Percentiles rank a stretch among this genome's conserved stretches.
Evolutionary conservation across 2,329 filamentous ascomycete species (phyloP).

Genomic region (Xylaria sp.): DNA sequence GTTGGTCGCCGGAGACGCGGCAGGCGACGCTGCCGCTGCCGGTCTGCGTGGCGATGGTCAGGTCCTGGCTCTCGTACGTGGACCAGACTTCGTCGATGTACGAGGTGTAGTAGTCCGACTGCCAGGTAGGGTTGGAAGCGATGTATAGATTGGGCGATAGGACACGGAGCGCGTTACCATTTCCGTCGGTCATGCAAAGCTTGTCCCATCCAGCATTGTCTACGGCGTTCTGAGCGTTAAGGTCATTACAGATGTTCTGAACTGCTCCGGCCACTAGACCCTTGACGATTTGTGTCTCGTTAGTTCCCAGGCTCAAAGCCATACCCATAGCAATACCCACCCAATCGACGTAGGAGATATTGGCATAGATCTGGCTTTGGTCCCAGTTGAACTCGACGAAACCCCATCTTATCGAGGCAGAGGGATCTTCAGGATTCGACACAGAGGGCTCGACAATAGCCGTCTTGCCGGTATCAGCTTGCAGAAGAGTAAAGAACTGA

Average conservation of each 20-base stretch:
- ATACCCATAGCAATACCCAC: slow-evolving; percentile 64
- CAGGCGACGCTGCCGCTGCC: slow-evolving; percentile 55
- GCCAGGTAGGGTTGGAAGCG: slow-evolving; percentile 50
- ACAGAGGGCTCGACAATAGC: slow-evolving; percentile 62
- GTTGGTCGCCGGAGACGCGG: slow-evolving; percentile 50
- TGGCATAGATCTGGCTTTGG: slow-evolving; percentile 56
- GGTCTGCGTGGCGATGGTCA: slow-evolving; percentile 59
- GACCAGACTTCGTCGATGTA: slow-evolving; percentile 62
- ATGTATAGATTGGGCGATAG: slow-evolving; percentile 58
- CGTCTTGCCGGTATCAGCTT: slow-evolving; percentile 44
- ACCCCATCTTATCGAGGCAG: slow-evolving; percentile 58
- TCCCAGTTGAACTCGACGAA: slow-evolving; percentile 61
- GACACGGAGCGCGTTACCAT: slow-evolving; percentile 56
- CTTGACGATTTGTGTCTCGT: slow-evolving; percentile 53
- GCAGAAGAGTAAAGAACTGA: slow-evolving; percentile 53
- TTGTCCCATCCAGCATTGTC: slow-evolving; percentile 59
- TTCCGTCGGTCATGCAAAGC: slow-evolving; percentile 55
- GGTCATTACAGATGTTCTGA: slow-evolving; percentile 54
- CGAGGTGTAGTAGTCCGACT: slow-evolving; percentile 56
- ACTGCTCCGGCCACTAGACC: slow-evolving; percentile 55
- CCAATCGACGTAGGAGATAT: slow-evolving; percentile 65
- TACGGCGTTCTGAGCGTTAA: slow-evolving; percentile 51
- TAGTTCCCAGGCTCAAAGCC: slow-evolving; percentile 53
- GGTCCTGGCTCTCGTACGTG: slow-evolving; percentile 48
- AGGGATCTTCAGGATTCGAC: slow-evolving; percentile 57